Percentiles rank a stretch among this genome's conserved stretches.
Conservation (phyloP, 768 basidiomycete genomes). For the Rhodotorula graminis region DNA sequence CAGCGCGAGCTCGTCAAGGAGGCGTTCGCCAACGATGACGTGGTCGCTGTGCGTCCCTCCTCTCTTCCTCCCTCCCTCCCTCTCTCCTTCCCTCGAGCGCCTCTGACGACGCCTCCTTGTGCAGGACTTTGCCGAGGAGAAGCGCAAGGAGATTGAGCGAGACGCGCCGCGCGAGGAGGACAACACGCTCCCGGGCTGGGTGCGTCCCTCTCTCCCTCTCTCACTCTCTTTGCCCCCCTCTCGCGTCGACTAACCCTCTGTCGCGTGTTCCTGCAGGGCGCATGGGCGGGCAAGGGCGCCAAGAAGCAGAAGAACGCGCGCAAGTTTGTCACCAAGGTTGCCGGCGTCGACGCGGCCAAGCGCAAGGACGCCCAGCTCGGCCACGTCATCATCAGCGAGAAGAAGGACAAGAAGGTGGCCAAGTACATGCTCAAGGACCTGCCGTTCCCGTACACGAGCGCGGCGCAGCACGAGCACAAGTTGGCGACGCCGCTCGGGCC, state of each 20-base stretch:
- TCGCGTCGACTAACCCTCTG: background rate
- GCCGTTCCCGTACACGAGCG: conserved; percentile 89
- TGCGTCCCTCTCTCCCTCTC: conserved; percentile 48
- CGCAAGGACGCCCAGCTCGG: conserved; percentile 79
- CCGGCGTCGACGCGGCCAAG: conserved; percentile 70
- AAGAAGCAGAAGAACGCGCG: conserved; percentile 52
- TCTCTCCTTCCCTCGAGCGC: too few relatives aligned
- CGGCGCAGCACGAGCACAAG: conserved; percentile 81
- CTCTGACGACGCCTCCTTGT: background rate
- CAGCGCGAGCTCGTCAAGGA: conserved; percentile 88
- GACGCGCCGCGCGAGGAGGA: conserved; percentile 86
- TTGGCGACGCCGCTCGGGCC: conserved; percentile 75
- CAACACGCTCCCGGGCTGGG: conserved; percentile 91
- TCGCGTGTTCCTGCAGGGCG: conserved; percentile 56
- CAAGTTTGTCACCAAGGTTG: conserved; percentile 67
- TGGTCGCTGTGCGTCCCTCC: conserved; percentile 63
- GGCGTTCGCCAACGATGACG: conserved; percentile 96
- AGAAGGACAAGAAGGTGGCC: conserved; percentile 84
- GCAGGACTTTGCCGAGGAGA: conserved; percentile 80
- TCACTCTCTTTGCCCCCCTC: conserved; percentile 1
- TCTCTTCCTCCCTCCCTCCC: too few relatives aligned
- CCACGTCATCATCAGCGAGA: conserved; percentile 93
- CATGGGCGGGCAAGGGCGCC: conserved; percentile 81
- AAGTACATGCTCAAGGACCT: conserved; percentile 87
- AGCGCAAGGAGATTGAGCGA: conserved; percentile 70